Evolutionary conservation across 176 grass and related monocot genomes (phyloP).

Genomic region (Pontederia crassipes): DNA sequence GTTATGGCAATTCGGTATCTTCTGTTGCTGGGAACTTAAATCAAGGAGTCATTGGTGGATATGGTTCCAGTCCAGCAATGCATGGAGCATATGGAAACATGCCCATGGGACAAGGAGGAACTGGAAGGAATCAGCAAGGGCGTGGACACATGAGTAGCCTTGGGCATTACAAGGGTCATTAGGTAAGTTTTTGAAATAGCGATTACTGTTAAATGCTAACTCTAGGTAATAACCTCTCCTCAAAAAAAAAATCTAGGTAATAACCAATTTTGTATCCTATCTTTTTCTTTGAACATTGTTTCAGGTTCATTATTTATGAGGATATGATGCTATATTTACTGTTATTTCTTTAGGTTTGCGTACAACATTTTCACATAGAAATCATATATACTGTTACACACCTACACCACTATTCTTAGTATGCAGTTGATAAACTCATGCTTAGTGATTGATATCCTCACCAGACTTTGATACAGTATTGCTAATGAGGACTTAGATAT

Average conservation of each 20-base stretch:
- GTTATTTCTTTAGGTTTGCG: too few species aligned
- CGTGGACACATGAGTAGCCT: constrained; percentile 13
- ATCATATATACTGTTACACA: too few species aligned
- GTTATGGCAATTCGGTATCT: constrained; percentile 13
- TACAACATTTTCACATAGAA: too few species aligned
- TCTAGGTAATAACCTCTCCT: neutral
- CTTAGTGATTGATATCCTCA: too few species aligned
- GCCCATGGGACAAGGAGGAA: constrained; percentile 34
- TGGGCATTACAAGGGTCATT: constrained; percentile 67
- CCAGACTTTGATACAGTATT: too few species aligned
- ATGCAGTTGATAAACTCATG: too few species aligned
- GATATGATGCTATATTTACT: too few species aligned
- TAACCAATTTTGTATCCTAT: too few species aligned
- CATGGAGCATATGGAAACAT: constrained; percentile 71
- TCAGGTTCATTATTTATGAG: too few species aligned
- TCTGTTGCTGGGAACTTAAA: constrained; percentile 5
- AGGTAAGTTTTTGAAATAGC: constrained; percentile 42
- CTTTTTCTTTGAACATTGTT: too few species aligned
- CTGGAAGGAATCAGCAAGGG: constrained; percentile 46
- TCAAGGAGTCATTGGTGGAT: constrained; percentile 31
- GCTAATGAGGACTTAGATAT: too few species aligned
- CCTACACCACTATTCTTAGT: too few species aligned
- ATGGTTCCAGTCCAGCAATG: constrained; percentile 23
- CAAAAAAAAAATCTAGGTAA: neutral
- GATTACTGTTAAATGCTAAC: constrained; percentile 16